Percentiles rank a stretch among this genome's conserved stretches.
Conservation (phyloP, 192 early-diverging fungal genomes). For the Piromyces finnis region DNA sequence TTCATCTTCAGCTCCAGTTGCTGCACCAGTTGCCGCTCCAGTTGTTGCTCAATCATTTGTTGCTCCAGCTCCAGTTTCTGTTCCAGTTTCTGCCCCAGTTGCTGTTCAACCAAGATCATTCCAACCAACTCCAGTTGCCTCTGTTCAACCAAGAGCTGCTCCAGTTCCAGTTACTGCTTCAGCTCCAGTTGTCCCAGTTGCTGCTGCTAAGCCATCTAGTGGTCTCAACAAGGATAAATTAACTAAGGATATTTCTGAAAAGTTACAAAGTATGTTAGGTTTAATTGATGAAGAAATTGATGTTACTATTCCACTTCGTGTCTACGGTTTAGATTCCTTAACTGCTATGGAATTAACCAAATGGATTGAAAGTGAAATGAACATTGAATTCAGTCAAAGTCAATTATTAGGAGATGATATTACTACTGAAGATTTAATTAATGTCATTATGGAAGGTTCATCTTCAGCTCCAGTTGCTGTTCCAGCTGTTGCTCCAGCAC, state of each 20-base stretch:
- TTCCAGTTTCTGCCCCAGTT: too few relatives aligned
- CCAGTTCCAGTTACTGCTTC: neutral
- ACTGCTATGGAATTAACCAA: neutral
- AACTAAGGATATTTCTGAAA: neutral
- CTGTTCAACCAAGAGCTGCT: neutral
- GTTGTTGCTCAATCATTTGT: neutral
- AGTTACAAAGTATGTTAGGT: neutral
- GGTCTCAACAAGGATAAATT: neutral
- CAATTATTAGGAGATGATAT: neutral
- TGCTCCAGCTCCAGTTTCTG: neutral
- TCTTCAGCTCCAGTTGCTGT: neutral
- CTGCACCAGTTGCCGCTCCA: neutral
- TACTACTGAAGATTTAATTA: neutral
- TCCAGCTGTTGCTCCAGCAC: neutral
- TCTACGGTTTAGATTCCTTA: neutral
- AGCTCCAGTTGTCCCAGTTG: neutral
- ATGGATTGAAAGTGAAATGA: neutral
- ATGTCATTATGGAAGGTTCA: neutral
- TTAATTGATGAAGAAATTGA: neutral
- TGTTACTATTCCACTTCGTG: neutral
- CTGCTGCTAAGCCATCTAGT: neutral
- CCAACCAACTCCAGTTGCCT: neutral
- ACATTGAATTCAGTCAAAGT: neutral
- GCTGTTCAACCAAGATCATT: neutral
- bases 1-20: neutral